Evolutionary conservation across 352 stramenopile species (phyloP).

Genomic region (Pythium monospermum): DNA sequence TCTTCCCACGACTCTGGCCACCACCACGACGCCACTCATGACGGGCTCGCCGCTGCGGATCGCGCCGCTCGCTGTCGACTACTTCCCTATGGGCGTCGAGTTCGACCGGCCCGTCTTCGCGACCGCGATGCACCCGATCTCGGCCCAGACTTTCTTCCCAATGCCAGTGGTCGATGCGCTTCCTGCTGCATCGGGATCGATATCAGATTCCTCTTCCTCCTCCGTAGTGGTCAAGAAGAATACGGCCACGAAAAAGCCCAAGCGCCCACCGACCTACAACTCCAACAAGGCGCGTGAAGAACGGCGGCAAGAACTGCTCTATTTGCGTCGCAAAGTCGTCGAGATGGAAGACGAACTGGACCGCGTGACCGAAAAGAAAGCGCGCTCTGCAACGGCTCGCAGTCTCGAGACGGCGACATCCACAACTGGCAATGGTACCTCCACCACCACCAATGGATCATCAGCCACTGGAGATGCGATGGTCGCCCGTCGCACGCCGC

Average conservation of each 20-base stretch:
- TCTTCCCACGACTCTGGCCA: not conserved
- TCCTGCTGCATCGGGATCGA: constrained; percentile 1
- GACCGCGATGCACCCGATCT: constrained; percentile 9
- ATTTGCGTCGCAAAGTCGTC: constrained; percentile 17
- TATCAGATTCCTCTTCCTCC: not conserved
- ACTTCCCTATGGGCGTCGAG: constrained; percentile 17
- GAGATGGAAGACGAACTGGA: constrained; percentile 21
- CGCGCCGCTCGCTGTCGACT: constrained; percentile 18
- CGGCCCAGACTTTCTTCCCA: constrained; percentile 11
- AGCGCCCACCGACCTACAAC: constrained; percentile 22
- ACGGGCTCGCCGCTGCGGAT: constrained; percentile 11
- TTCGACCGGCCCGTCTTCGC: constrained; percentile 10
- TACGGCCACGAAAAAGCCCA: constrained; percentile 13
- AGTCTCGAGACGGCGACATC: not conserved
- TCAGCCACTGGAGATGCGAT: not conserved
- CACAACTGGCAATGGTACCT: too few relatives aligned
- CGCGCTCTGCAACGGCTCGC: not conserved
- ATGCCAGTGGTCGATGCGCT: not conserved
- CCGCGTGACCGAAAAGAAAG: constrained; percentile 10
- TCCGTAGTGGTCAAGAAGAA: constrained; percentile 4
- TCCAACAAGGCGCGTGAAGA: constrained; percentile 25
- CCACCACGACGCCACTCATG: not conserved
- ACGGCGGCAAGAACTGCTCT: constrained; percentile 20
- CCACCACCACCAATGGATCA: not conserved
- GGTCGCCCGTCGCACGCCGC: not conserved